Evolutionary conservation across 768 basidiomycete genomes (phyloP), one percentile per base, ranked within the genome.

Genomic region (Tylopilus felleus): DNA sequence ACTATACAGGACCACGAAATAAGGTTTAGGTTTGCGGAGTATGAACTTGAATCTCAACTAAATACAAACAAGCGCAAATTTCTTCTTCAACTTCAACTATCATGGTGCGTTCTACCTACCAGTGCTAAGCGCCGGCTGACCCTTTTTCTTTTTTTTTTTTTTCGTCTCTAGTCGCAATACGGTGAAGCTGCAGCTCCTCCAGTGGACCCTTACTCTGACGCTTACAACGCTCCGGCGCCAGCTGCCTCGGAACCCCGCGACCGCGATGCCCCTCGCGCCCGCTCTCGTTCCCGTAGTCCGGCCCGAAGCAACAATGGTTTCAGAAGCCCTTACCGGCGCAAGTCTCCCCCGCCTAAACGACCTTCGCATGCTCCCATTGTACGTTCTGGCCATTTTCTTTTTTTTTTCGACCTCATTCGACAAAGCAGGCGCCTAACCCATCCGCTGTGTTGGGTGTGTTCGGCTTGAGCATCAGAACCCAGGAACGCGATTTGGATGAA

Each of bases 391-490:
- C 36, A 59, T 33, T 56, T 17, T 25, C 7, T 44, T n/a, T 2
- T 13, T 28, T 53, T 54, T 51, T 46, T 57, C 39, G 60, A 49
- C 52, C 74, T 80, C 58, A 81, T 69, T 53, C 60, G 40, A 66
- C 68, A 58, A 71, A 78, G 77, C 80, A 92, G 90, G 88, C 88
- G 61, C 91, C 92, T 46, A 88, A 86, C 70, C 90, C 93, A 21
- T 87, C 89, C 62, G 86, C 80, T 56, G 93, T 96, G 29, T 79
- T 99, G 57, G 96, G 96, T 53, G 93, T 98, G n/a, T 99, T 98
- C 61, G 96, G 96, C n/a, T 75, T 98, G 39, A 95, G 93, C 63
- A 96, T 99, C 52, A 84, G 95, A 51, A 98, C 96, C 4, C 82
- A 86, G 51, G 96, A 99, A 67, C 83, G 90, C 39, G 96, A 98